phyloP scores from a whole-genome alignment of 257 asterid genomes.

The Gynochthodes officinalis region DNA sequence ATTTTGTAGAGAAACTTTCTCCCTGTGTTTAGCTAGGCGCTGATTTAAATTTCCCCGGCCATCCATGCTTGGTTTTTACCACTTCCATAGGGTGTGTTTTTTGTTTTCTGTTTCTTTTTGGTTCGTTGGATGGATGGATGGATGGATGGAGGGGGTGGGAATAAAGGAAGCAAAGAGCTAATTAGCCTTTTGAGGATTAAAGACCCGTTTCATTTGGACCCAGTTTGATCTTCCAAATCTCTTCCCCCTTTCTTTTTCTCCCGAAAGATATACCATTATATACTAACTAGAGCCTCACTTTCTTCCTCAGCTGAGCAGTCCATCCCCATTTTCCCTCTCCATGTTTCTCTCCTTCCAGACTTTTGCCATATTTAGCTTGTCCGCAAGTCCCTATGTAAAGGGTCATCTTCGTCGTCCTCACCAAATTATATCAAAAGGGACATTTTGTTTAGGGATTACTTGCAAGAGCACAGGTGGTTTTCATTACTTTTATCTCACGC shows the following conservation, averaged over 20 bases:
- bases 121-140: neutral
- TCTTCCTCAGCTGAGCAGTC: neutral
- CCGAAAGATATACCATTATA: slow-evolving; percentile 5
- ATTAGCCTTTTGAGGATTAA: slow-evolving; percentile 29
- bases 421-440: neutral
- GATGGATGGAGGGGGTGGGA: neutral
- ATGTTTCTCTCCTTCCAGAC: neutral
- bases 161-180: slow-evolving; percentile 15
- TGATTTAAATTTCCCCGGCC: slow-evolving; percentile 11
- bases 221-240: slow-evolving; percentile 51
- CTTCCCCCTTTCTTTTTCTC: slow-evolving; percentile 8
- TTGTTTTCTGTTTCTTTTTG: neutral
- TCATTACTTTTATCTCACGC: no score
- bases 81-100: slow-evolving; percentile 15
- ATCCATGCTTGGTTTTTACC: slow-evolving; percentile 39
- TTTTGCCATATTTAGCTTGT: neutral
- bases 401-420: slow-evolving; percentile 6
- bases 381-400: neutral
- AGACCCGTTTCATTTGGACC: slow-evolving; percentile 35
- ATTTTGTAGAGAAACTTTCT: slow-evolving; percentile 13
- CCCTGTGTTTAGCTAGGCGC: slow-evolving; percentile 25
- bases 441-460: neutral
- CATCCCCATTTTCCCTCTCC: neutral
- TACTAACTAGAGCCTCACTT: neutral
- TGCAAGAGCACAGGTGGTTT: neutral